phyloP scores from a whole-genome alignment of 2,329 filamentous ascomycete species.

The Aspergillus sp. region DNA sequence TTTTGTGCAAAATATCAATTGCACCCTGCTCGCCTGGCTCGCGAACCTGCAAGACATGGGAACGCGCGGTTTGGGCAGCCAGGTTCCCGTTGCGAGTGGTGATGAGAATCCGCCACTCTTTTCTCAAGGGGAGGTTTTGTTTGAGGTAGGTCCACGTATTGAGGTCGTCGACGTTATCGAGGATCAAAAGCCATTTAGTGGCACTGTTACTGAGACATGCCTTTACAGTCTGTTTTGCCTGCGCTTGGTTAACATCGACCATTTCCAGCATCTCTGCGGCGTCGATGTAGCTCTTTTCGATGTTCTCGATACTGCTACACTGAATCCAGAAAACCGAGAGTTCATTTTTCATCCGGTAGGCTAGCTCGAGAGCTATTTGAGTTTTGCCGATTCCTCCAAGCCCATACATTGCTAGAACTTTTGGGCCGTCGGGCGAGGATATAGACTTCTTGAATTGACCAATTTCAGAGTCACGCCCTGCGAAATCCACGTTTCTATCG shows the following conservation, averaged over 20 bases:
- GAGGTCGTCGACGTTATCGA: slow-evolving; percentile 25
- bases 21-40: not conserved
- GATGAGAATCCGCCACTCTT: slow-evolving; percentile 25
- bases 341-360: slow-evolving; percentile 17
- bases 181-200: slow-evolving; percentile 23
- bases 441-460: not conserved
- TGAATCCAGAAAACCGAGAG: slow-evolving; percentile 28
- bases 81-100: slow-evolving; percentile 24
- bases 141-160: slow-evolving; percentile 15
- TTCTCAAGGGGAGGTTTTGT: slow-evolving; percentile 17
- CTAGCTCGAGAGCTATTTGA: slow-evolving; percentile 27
- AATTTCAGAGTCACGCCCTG: not conserved
- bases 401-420: slow-evolving; percentile 5
- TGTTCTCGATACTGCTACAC: slow-evolving; percentile 18
- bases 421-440: not conserved
- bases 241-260: not conserved
- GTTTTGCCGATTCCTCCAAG: slow-evolving; percentile 23
- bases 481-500: not conserved
- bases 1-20: not conserved
- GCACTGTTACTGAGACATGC: slow-evolving; percentile 12
- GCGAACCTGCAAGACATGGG: not conserved
- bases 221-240: slow-evolving; percentile 7
- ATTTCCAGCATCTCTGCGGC: slow-evolving; percentile 8
- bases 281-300: slow-evolving; percentile 15
- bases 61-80: slow-evolving; percentile 13